Evolutionary conservation across 192 early-diverging fungal species (phyloP).

Genomic region (Pilaira anomala): DNA sequence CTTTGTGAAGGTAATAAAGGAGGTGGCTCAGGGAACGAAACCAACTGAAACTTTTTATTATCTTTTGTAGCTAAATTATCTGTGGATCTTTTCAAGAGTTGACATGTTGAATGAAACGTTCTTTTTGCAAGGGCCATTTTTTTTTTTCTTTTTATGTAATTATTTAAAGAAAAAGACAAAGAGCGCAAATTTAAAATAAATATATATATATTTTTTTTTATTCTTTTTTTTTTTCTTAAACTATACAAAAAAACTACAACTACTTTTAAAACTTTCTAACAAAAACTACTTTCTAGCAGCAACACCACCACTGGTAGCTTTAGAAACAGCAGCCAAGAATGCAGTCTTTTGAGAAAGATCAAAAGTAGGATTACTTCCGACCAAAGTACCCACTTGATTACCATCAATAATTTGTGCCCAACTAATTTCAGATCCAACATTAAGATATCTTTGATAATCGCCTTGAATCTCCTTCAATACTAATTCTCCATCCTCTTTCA

Average conservation of each 20-base stretch:
- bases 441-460: constrained; percentile 26
- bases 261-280: neutral
- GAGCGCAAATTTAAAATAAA: too few relatives aligned
- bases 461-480: constrained; percentile 23
- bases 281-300: constrained; percentile 12
- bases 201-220: too few relatives aligned
- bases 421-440: constrained; percentile 1
- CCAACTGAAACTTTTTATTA: constrained; percentile 14
- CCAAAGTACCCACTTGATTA: constrained; percentile 11
- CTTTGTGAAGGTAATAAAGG: neutral
- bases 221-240: too few relatives aligned
- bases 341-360: constrained; percentile 21
- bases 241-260: too few relatives aligned
- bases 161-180: too few relatives aligned
- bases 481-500: constrained; percentile 9
- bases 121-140: constrained; percentile 1
- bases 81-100: constrained; percentile 1
- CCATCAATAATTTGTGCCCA: constrained; percentile 9
- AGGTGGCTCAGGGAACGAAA: constrained; percentile 10
- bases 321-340: constrained; percentile 24
- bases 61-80: constrained; percentile 5
- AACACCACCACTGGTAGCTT: constrained; percentile 10
- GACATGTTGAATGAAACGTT: neutral
- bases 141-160: too few relatives aligned
- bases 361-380: constrained; percentile 29